A percentile compares a stretch with the other conserved stretches of the same genome.
Conservation (phyloP, 2,329 filamentous ascomycete genomes). For the Fragosphaeria purpurea region DNA sequence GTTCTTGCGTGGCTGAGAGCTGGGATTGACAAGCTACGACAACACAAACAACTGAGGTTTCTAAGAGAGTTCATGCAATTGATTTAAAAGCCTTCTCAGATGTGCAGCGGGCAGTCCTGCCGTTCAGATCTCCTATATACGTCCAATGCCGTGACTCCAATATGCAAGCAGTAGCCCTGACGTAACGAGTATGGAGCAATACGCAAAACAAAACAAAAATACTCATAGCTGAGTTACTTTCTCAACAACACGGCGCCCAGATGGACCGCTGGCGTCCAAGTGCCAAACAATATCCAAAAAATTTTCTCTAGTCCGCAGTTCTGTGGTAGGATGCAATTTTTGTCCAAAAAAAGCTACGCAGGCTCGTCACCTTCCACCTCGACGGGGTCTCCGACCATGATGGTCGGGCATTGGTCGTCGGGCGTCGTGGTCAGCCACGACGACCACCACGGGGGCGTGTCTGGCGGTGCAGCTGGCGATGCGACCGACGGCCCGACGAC, state of each 20-base stretch:
- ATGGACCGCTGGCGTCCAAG: neutral
- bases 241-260: too few species aligned
- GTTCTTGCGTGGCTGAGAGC: conserved; percentile 59
- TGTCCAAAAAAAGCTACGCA: neutral
- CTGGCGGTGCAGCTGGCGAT: too few species aligned
- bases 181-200: too few species aligned
- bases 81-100: conserved; percentile 15
- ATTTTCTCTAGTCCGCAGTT: neutral
- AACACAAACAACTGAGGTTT: conserved; percentile 6
- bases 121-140: conserved; percentile 29
- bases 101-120: conserved; percentile 26
- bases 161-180: conserved; percentile 33
- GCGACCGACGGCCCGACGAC: neutral
- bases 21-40: conserved; percentile 30
- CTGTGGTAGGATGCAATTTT: neutral
- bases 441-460: neutral
- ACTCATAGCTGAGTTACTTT: neutral
- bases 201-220: neutral
- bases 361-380: neutral
- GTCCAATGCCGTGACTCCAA: too few species aligned
- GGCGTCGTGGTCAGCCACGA: conserved; percentile 10
- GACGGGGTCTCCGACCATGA: conserved; percentile 40
- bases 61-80: conserved; percentile 2
- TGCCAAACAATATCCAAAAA: neutral
- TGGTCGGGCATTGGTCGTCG: conserved; percentile 30